Evolutionary conservation across 1,284 basidiomycete genomes (phyloP).

Genomic region (Leccinum subspadiceum): DNA sequence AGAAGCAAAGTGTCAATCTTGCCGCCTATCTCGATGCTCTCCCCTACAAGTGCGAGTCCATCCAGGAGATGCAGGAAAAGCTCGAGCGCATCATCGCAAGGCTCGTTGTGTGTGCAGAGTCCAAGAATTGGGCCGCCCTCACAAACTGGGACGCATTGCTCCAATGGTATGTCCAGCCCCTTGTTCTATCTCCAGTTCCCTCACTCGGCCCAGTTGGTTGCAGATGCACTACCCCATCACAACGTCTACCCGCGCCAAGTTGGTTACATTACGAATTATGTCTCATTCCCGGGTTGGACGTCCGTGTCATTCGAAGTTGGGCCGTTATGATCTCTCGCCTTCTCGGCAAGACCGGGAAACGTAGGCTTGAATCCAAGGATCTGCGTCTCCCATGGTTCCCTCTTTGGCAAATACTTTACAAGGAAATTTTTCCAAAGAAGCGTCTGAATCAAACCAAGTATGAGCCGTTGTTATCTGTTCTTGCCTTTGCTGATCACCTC

Average conservation of each 20-base stretch:
- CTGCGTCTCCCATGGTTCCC: slow-evolving; percentile 62
- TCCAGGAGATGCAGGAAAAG: slow-evolving; percentile 67
- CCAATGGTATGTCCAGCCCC: slow-evolving; percentile 54
- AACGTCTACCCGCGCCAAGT: slow-evolving; percentile 70
- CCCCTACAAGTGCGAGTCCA: slow-evolving; percentile 77
- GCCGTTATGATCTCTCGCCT: slow-evolving; percentile 53
- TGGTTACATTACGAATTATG: slow-evolving; percentile 81
- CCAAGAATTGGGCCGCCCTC: slow-evolving; percentile 73
- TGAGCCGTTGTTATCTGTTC: slow-evolving; percentile 46
- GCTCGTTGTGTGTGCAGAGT: slow-evolving; percentile 70
- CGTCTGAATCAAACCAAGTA: slow-evolving; percentile 34
- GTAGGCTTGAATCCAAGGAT: slow-evolving; percentile 54
- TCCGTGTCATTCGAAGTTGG: slow-evolving; percentile 56
- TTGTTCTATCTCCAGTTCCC: background rate
- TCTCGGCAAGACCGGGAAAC: slow-evolving; percentile 40
- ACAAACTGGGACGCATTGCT: slow-evolving; percentile 70
- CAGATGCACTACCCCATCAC: slow-evolving; percentile 79
- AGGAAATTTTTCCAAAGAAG: slow-evolving; percentile 63
- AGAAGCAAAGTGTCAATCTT: slow-evolving; percentile 57
- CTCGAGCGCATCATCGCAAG: slow-evolving; percentile 74
- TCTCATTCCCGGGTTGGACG: slow-evolving; percentile 72
- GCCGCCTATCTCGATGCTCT: slow-evolving; percentile 64
- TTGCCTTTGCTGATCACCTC: slow-evolving; percentile 8
- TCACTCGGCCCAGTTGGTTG: slow-evolving; percentile 60
- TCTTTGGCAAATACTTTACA: slow-evolving; percentile 57